Evolutionary conservation across 257 asterid species (phyloP).

Genomic region (Solanum arcanum): DNA sequence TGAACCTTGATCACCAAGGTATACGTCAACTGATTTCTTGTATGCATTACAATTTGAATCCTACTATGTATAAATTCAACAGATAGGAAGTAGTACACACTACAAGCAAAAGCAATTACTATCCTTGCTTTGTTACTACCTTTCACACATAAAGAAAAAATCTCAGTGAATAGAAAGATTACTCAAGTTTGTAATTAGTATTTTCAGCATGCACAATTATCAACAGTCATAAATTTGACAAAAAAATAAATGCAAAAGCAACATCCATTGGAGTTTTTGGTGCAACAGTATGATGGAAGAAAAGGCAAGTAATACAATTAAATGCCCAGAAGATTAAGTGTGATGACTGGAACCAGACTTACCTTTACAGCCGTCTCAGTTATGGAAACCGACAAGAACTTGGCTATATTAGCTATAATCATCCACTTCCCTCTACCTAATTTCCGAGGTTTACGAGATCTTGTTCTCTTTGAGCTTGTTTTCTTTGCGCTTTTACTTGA

Average conservation of each 20-base stretch:
- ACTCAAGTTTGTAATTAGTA: not conserved
- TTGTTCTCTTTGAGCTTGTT: constrained; percentile 24
- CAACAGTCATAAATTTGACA: not conserved
- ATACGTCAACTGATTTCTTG: not conserved
- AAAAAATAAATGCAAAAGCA: not conserved
- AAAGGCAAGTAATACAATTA: not conserved
- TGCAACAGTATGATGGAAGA: not conserved
- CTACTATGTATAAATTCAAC: not conserved
- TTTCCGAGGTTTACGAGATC: constrained; percentile 44
- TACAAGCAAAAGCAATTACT: not conserved
- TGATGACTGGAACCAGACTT: constrained; percentile 6
- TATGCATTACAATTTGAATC: not conserved
- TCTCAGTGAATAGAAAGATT: not conserved
- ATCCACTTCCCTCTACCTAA: constrained; percentile 91
- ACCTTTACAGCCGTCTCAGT: constrained; percentile 78
- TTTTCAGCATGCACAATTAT: not conserved
- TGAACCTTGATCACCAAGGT: not conserved
- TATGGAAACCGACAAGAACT: constrained; percentile 76
- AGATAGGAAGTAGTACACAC: not conserved
- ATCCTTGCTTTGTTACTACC: not conserved
- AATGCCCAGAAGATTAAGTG: not conserved
- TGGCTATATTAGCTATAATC: constrained; percentile 83
- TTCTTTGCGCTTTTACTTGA: constrained; percentile 49
- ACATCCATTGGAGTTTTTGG: not conserved
- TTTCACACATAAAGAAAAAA: not conserved